Percentiles rank a stretch among this genome's conserved stretches.
Evolutionary conservation across 1,284 basidiomycete genomes (phyloP).

Genomic region (Cryptococcus wingfieldii): DNA sequence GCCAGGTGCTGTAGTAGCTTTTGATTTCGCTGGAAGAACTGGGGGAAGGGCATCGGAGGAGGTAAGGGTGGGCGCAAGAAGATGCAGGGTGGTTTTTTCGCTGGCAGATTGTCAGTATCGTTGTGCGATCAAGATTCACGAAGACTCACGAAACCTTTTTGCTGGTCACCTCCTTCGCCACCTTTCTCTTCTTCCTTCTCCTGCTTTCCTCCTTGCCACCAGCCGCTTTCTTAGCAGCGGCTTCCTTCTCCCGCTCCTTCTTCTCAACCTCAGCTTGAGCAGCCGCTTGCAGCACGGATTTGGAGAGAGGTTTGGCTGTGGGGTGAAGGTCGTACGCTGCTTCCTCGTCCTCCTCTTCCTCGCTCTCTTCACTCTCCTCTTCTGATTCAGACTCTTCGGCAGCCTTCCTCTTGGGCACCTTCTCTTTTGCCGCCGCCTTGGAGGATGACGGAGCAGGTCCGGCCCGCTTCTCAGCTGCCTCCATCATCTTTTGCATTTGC

Average conservation of each 20-base stretch:
- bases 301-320: slow-evolving; percentile 15
- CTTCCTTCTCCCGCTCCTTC: slow-evolving; percentile 1
- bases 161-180: slow-evolving; percentile 6
- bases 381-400: neutral
- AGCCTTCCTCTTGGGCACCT: slow-evolving; percentile 7
- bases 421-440: neutral
- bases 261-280: slow-evolving; percentile 13
- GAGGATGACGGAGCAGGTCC: slow-evolving; percentile 6
- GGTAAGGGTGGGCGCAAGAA: slow-evolving; percentile 10
- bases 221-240: neutral
- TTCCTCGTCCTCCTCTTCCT: slow-evolving; percentile 13
- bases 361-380: slow-evolving; percentile 1
- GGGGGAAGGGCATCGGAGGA: slow-evolving; percentile 21
- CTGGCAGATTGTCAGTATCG: neutral
- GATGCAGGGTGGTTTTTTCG: slow-evolving; percentile 13
- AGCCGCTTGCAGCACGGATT: slow-evolving; percentile 11
- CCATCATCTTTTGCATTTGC: slow-evolving; percentile 40
- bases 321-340: slow-evolving; percentile 15
- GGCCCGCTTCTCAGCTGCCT: slow-evolving; percentile 27
- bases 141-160: slow-evolving; percentile 16
- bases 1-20: neutral
- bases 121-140: neutral
- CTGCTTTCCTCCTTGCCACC: slow-evolving; percentile 2
- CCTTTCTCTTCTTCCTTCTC: slow-evolving; percentile 18
- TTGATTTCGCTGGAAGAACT: slow-evolving; percentile 16